phyloP scores from a whole-genome alignment of 1,284 basidiomycete species.

The Somion occarium region DNA sequence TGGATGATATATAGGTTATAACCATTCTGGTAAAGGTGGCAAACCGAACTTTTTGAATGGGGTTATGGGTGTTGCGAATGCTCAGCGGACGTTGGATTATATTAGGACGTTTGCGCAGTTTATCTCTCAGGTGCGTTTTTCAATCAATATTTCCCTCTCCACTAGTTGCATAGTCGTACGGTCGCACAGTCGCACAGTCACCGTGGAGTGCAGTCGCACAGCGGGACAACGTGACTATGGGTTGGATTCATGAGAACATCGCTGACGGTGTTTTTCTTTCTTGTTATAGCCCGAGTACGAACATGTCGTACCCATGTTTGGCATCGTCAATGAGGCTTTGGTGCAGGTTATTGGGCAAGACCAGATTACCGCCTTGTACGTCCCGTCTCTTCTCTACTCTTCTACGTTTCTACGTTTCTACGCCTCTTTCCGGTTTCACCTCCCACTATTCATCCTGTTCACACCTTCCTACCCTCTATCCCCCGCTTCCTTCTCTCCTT shows the following conservation, averaged over 20 bases:
- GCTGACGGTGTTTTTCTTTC: too few species aligned
- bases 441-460: too few species aligned
- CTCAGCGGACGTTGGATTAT: constrained; percentile 52
- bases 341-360: constrained; percentile 33
- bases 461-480: too few species aligned
- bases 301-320: constrained; percentile 46
- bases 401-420: not conserved
- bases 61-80: constrained; percentile 59
- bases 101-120: constrained; percentile 57
- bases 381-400: constrained; percentile 6
- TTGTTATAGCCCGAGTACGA: constrained; percentile 44
- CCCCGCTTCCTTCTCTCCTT: too few species aligned
- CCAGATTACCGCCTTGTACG: constrained; percentile 33
- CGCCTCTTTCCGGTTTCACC: too few species aligned
- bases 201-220: too few species aligned
- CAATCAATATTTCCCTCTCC: not conserved
- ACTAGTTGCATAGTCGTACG: too few species aligned
- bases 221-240: too few species aligned
- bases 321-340: constrained; percentile 38
- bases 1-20: constrained; percentile 34
- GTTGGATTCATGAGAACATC: too few species aligned
- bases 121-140: constrained; percentile 40
- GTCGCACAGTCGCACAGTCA: too few species aligned
- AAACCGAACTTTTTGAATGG: constrained; percentile 56
- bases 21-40: constrained; percentile 46